phyloP scores from a whole-genome alignment of 371 early-diverging fungal species.

The Mortierella polycephala region DNA sequence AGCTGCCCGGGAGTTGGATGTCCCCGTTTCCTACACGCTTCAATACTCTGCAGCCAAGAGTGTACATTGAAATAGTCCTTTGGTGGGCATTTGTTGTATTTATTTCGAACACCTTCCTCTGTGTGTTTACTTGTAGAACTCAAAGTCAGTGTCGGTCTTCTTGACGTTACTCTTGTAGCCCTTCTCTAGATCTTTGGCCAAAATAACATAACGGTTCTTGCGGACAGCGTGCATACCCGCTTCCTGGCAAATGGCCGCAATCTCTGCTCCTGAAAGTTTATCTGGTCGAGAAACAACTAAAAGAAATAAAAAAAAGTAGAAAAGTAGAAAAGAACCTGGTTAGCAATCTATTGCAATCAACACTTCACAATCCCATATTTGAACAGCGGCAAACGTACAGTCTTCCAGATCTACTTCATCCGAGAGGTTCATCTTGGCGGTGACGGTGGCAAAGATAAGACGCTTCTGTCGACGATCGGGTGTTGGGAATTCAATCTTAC shows the following conservation, averaged over 20 bases:
- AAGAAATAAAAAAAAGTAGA: not conserved
- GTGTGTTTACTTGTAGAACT: constrained; percentile 89
- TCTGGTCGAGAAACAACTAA: constrained; percentile 97
- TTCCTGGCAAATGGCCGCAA: constrained; percentile 99
- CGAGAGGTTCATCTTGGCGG: constrained; percentile 96
- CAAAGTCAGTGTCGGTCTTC: constrained; percentile 95
- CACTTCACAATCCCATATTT: not conserved
- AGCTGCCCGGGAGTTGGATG: constrained; percentile 69
- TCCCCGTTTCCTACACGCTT: constrained; percentile 28
- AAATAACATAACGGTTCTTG: constrained; percentile 86
- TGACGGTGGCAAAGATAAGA: constrained; percentile 97
- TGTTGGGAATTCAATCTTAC: constrained; percentile 99
- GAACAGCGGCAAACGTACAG: constrained; percentile 64
- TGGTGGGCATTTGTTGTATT: not conserved
- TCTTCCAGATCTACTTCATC: constrained; percentile 99
- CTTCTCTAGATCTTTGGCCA: constrained; percentile 98
- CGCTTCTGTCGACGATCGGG: constrained; percentile 99
- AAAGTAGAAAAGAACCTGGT: constrained; percentile 3
- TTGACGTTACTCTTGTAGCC: constrained; percentile 97
- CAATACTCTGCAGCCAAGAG: constrained; percentile 12
- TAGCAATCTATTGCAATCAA: not conserved
- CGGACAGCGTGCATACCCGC: constrained; percentile 98
- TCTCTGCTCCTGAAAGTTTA: constrained; percentile 98
- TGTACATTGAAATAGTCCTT: constrained; percentile 1
- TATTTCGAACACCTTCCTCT: not conserved